Evolutionary conservation across 441 rosid species (phyloP).

Genomic region (Croton setiger): DNA sequence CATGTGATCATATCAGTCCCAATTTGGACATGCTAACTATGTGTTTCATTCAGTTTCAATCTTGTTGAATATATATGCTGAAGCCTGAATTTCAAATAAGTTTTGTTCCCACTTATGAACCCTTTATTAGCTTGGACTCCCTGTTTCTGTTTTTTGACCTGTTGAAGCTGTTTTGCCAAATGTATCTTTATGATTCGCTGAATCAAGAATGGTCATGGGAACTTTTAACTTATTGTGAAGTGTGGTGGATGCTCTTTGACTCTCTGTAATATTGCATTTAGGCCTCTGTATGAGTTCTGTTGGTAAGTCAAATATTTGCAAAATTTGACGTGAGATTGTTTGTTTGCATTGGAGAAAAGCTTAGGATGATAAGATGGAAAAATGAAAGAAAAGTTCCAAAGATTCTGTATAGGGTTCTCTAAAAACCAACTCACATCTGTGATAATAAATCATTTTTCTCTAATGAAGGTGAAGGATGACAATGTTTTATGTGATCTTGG

Average conservation of each 20-base stretch:
- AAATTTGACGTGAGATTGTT: background rate
- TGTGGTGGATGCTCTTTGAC: background rate
- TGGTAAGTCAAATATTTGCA: background rate
- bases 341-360: background rate
- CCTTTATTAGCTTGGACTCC: background rate
- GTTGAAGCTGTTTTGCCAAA: background rate
- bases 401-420: background rate
- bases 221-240: background rate
- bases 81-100: background rate
- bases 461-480: background rate
- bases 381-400: background rate
- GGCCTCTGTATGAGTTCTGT: background rate
- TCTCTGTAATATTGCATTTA: background rate
- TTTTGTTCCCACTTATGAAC: background rate
- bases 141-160: background rate
- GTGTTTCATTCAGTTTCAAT: background rate
- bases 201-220: background rate
- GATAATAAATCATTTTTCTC: background rate
- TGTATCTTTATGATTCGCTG: background rate
- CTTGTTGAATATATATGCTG: background rate
- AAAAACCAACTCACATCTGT: background rate
- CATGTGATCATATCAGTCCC: background rate
- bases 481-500: background rate
- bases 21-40: conserved; percentile 2
- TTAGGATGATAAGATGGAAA: background rate